Conservation (phyloP, 805 yeast genomes). For the Tetrapisispora fleetii region DNA sequence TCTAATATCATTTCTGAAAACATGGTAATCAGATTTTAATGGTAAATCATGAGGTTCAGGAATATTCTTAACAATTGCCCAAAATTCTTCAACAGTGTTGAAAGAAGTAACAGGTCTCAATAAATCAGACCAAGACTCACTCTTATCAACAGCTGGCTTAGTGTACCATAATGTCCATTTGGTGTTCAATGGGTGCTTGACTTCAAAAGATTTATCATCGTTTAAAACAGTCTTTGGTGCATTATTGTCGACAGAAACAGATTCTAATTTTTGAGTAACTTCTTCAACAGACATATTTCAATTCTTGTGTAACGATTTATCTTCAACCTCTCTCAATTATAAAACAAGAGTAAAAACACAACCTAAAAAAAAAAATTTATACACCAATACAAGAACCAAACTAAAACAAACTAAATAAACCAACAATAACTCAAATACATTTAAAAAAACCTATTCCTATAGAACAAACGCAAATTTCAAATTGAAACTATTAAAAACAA, state of each 20-base stretch:
- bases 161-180: slow-evolving; percentile 98
- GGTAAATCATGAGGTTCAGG: slow-evolving; percentile 91
- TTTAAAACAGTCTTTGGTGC: slow-evolving; percentile 26
- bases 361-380: neutral
- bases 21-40: slow-evolving; percentile 84
- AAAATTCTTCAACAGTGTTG: slow-evolving; percentile 93
- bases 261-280: slow-evolving; percentile 26
- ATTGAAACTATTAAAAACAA: no score
- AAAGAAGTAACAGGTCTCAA: slow-evolving; percentile 89
- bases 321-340: neutral
- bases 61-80: slow-evolving; percentile 93
- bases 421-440: no score
- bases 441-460: no score
- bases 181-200: slow-evolving; percentile 74
- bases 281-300: slow-evolving; percentile 29
- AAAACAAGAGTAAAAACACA: neutral
- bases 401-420: neutral
- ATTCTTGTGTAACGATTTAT: neutral
- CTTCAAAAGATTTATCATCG: slow-evolving; percentile 24
- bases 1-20: slow-evolving; percentile 85
- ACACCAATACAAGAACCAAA: neutral
- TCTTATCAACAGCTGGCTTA: slow-evolving; percentile 71
- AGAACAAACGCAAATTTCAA: no score
- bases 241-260: slow-evolving; percentile 16
- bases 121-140: slow-evolving; percentile 85